Base-by-base conservation (phyloP, 2,329 filamentous ascomycete species). In the Periconia macrospinosa region DNA sequence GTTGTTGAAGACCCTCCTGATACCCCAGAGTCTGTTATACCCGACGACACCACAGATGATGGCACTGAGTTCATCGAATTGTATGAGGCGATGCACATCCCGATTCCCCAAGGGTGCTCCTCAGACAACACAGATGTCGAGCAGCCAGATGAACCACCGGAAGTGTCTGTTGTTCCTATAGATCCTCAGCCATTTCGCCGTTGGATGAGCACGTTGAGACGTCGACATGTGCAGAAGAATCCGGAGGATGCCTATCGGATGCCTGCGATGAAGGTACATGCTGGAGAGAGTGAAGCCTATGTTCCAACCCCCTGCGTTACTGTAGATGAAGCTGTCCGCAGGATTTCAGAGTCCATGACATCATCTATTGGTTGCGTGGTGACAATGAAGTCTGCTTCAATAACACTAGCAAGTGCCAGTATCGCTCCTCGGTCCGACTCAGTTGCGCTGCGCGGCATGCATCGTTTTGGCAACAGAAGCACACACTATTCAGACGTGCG, bases 321-420 rank as follows among this genome's bases (percentile, higher is more conserved):
- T n/a, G 17, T 60, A 8, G 52, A 50, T 6, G 57, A 60, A 41
- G 61, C 62, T 3, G 33, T 53, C 35, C 78, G 78, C 55, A 74
- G 69, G 52, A 74, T 75, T 47, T 77, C 72, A 41, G 73, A 61
- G 8, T 89, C 88, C 2, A 90, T 90, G 13, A 82, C 83, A 1
- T 91, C 89, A 7, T 95, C 92, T 0, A 86, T 90, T 55, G 88
- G 84, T 1, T 92, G 92, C 66, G 85, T 97, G 40, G 85, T 87
- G n/a, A 88, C 85, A 15, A 83, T 95, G 61, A 91, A 88, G 69
- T 94, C 91, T 57, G 89, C 90, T 49, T 92, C 88, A 54, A 81
- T 91, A 55, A 96, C 91, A 55, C 78, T 92, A 54, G 83, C 86
- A 45, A 91, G 87, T 63, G 81, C 84, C 60, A 95, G 90, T 72